phyloP scores from a whole-genome alignment of 192 early-diverging fungal species.

The Umbelopsis sp. region DNA sequence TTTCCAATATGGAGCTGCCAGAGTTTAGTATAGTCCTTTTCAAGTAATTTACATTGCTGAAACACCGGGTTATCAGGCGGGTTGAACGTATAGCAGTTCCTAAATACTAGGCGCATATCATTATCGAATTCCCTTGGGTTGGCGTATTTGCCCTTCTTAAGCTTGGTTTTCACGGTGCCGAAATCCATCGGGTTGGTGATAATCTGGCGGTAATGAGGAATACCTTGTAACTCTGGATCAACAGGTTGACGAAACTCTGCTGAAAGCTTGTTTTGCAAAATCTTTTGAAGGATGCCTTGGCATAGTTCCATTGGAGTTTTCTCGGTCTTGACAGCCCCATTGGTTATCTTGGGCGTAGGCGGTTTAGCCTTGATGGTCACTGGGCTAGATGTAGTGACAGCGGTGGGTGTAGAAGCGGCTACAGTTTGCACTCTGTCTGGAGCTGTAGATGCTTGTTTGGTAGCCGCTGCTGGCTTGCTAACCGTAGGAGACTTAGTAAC shows the following conservation, averaged over 20 bases:
- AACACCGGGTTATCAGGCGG: slow-evolving; percentile 66
- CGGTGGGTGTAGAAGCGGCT: neutral
- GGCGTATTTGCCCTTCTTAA: slow-evolving; percentile 46
- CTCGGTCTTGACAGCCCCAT: neutral
- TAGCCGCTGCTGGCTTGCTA: too few species aligned
- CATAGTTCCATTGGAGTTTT: slow-evolving; percentile 25
- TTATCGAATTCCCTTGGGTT: slow-evolving; percentile 37
- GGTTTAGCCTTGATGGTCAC: neutral
- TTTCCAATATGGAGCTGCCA: slow-evolving; percentile 46
- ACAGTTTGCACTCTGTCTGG: neutral
- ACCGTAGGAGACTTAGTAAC: too few species aligned
- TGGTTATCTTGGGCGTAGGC: neutral
- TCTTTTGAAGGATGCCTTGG: slow-evolving; percentile 34
- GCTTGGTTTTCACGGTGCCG: slow-evolving; percentile 48
- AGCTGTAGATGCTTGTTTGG: neutral
- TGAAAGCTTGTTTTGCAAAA: slow-evolving; percentile 49
- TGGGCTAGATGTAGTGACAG: neutral
- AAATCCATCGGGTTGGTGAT: slow-evolving; percentile 75
- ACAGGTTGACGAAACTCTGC: slow-evolving; percentile 64
- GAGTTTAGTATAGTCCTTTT: slow-evolving; percentile 54
- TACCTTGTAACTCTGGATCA: slow-evolving; percentile 59
- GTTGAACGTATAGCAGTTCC: slow-evolving; percentile 74
- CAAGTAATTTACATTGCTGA: slow-evolving; percentile 58
- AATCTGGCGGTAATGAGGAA: slow-evolving; percentile 62
- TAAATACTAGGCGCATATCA: slow-evolving; percentile 63